Evolutionary conservation across 139 green algal species (phyloP), one percentile per base, ranked within the genome.

Genomic region (Coelastrella sp.): DNA sequence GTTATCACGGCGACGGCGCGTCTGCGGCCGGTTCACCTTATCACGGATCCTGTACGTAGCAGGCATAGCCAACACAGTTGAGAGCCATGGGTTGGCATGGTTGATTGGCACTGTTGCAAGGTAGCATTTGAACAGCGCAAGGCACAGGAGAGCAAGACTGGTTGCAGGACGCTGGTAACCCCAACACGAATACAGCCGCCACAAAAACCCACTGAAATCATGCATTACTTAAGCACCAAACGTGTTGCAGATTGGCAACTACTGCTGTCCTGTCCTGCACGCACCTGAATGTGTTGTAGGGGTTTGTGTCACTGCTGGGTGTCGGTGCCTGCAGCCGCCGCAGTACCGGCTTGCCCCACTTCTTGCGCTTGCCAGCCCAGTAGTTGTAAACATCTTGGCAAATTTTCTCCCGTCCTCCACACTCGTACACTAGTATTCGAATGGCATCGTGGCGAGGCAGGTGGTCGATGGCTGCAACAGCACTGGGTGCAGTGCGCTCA

Each of bases 201-300:
- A n/a, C n/a, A n/a, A n/a, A n/a, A n/a, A n/a, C n/a, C n/a, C n/a
- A n/a, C n/a, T n/a, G n/a, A n/a, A n/a, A n/a, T n/a, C n/a, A n/a
- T n/a, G n/a, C n/a, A n/a, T n/a, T n/a, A n/a, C n/a, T n/a, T n/a
- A n/a, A n/a, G n/a, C n/a, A n/a, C n/a, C n/a, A n/a, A n/a, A n/a
- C n/a, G n/a, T n/a, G n/a, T n/a, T n/a, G n/a, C n/a, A n/a, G n/a
- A n/a, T n/a, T n/a, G n/a, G n/a, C n/a, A n/a, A n/a, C n/a, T n/a
- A n/a, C n/a, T n/a, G n/a, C n/a, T n/a, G n/a, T n/a, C n/a, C n/a
- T n/a, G n/a, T n/a, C n/a, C n/a, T n/a, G n/a, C n/a, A n/a, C 90
- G 4, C 85, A 97, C 96, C 98, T 97, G 93, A 99, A 99, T 16
- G 98, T 97, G 86, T 98, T 98, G 93, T 96, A 98, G 0, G 98